Evolutionary conservation across 2,329 filamentous ascomycete genomes (phyloP).

Genomic region (Ceratocystis harringtonii): DNA sequence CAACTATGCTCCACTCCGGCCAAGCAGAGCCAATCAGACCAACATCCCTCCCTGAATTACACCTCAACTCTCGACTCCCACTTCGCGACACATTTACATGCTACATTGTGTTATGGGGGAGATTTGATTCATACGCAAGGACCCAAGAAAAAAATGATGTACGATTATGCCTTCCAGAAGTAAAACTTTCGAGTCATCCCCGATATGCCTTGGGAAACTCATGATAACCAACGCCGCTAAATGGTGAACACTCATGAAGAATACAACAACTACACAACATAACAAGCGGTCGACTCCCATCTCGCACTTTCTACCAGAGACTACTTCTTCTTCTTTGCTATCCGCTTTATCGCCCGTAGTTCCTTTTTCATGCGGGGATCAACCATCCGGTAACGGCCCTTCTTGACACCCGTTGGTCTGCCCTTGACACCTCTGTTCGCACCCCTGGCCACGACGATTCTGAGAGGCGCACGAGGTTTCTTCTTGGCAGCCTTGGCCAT

Average conservation of each 20-base stretch:
- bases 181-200: slow-evolving; percentile 13
- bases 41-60: no score
- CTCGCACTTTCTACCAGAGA: slow-evolving; percentile 5
- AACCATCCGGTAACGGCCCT: slow-evolving; percentile 95
- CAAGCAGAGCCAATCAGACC: no score
- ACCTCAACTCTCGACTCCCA: no score
- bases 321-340: slow-evolving; percentile 53
- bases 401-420: slow-evolving; percentile 66
- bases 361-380: slow-evolving; percentile 95
- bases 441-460: slow-evolving; percentile 77
- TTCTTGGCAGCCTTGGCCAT: slow-evolving; percentile 71
- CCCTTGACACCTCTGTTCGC: slow-evolving; percentile 74
- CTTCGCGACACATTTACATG: no score
- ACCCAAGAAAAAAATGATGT: neutral
- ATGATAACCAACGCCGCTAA: slow-evolving; percentile 15
- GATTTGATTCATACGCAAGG: neutral
- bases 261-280: slow-evolving; percentile 6
- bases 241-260: slow-evolving; percentile 9
- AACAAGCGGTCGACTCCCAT: neutral
- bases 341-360: slow-evolving; percentile 68
- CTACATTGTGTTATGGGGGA: no score
- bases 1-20: no score
- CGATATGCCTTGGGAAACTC: slow-evolving; percentile 3
- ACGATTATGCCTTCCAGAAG: slow-evolving; percentile 13
- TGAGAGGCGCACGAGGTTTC: slow-evolving; percentile 70